These are phyloP conservation scores for Nakazawaea wyomingensis DNA, from an alignment of 805 yeast species.

Conservation along the genomic window DNA sequence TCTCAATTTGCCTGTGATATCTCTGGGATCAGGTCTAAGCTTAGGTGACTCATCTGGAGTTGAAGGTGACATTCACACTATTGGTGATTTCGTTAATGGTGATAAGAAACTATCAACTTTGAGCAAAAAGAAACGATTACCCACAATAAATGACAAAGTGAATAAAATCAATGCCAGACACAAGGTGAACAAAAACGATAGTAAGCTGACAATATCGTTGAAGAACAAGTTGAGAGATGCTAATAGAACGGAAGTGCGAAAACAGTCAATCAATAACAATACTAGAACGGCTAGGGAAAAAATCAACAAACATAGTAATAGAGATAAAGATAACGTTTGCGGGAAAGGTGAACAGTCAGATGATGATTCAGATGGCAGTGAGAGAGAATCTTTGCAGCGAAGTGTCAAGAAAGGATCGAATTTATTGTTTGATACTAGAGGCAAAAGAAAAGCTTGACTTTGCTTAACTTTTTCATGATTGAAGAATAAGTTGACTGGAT, in stretches of 20 bases:
- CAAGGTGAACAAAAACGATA: constrained; percentile 12
- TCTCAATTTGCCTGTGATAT: constrained; percentile 20
- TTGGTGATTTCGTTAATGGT: constrained; percentile 20
- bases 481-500: too few species aligned
- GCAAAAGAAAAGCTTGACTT: not conserved
- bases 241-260: constrained; percentile 14
- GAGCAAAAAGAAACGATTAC: constrained; percentile 4
- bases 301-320: not conserved
- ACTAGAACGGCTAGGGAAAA: not conserved
- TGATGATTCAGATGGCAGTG: constrained; percentile 8
- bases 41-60: constrained; percentile 11
- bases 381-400: constrained; percentile 1
- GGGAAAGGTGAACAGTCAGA: not conserved
- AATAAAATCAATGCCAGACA: constrained; percentile 11
- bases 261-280: too few species aligned
- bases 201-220: constrained; percentile 19
- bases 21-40: constrained; percentile 26
- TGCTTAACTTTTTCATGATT: too few species aligned
- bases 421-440: constrained; percentile 11
- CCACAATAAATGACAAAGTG: constrained; percentile 1
- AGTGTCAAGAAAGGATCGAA: constrained; percentile 14
- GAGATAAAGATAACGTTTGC: not conserved
- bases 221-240: constrained; percentile 23
- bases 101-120: constrained; percentile 10
- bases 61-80: constrained; percentile 6